Evolutionary conservation across 495 filamentous ascomycete genomes (phyloP).

Genomic region (Platismatia glauca): DNA sequence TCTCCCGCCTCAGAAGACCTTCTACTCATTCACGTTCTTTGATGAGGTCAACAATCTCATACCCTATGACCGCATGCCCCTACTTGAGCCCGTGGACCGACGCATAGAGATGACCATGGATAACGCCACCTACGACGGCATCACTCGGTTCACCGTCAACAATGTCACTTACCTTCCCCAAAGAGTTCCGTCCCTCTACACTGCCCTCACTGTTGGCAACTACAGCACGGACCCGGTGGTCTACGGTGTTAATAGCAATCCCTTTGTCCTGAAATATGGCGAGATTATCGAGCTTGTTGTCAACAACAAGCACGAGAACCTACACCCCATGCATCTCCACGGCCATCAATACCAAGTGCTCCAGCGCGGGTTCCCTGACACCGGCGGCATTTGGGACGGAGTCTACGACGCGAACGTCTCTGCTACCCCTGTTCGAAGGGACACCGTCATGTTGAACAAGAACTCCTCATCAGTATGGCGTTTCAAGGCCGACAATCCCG

Average conservation of each 20-base stretch:
- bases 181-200: slow-evolving; percentile 75
- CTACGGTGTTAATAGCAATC: slow-evolving; percentile 66
- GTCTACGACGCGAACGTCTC: slow-evolving; percentile 4
- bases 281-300: slow-evolving; percentile 69
- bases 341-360: slow-evolving; percentile 77
- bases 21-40: slow-evolving; percentile 44
- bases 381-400: slow-evolving; percentile 26
- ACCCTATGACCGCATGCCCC: slow-evolving; percentile 38
- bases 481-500: slow-evolving; percentile 60
- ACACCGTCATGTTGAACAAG: slow-evolving; percentile 49
- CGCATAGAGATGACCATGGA: slow-evolving; percentile 34
- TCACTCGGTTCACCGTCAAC: slow-evolving; percentile 45
- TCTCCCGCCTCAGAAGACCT: slow-evolving; percentile 44
- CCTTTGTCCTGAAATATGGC: slow-evolving; percentile 56
- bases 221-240: slow-evolving; percentile 53
- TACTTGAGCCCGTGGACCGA: slow-evolving; percentile 29
- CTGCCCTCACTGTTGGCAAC: slow-evolving; percentile 55
- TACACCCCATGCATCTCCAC: slow-evolving; percentile 83
- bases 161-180: slow-evolving; percentile 64
- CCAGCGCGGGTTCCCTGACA: slow-evolving; percentile 35
- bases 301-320: slow-evolving; percentile 67
- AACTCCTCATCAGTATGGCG: slow-evolving; percentile 55
- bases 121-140: slow-evolving; percentile 37
- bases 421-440: slow-evolving; percentile 34
- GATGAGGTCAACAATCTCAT: slow-evolving; percentile 42